Percentiles rank a stretch among this genome's conserved stretches.
phyloP scores from a whole-genome alignment of 371 early-diverging fungal species.

The Mortierella sp. region DNA sequence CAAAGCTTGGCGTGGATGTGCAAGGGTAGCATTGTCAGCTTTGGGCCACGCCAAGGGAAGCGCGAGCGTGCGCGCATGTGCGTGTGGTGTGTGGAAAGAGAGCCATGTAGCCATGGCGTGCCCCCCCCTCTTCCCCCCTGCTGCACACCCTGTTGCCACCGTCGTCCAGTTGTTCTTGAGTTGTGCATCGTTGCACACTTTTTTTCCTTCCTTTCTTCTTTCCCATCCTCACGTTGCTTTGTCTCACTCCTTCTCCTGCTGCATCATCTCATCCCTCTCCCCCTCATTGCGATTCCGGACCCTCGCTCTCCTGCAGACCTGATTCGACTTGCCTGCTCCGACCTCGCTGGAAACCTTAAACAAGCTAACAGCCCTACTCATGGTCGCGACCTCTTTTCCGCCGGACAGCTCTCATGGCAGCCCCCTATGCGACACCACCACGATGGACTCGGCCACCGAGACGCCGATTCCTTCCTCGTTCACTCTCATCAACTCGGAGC shows the following conservation, averaged over 20 bases:
- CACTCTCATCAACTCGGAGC: slow-evolving; percentile 42
- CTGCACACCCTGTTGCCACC: too few species aligned
- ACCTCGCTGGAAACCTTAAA: slow-evolving; percentile 3
- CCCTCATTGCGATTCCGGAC: not conserved
- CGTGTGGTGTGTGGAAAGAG: too few species aligned
- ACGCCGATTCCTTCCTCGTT: slow-evolving; percentile 8
- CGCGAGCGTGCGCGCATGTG: too few species aligned
- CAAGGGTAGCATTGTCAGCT: too few species aligned
- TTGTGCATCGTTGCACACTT: not conserved
- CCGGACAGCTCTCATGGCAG: slow-evolving; percentile 1
- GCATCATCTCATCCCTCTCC: not conserved
- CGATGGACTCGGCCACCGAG: slow-evolving; percentile 6
- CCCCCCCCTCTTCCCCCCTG: too few species aligned
- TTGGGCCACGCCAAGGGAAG: too few species aligned
- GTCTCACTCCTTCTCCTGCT: not conserved
- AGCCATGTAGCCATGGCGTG: too few species aligned
- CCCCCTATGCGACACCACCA: not conserved
- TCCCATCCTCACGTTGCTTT: not conserved
- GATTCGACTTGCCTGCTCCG: not conserved
- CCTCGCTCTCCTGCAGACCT: not conserved
- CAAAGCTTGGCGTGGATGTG: too few species aligned
- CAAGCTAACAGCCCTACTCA: not conserved
- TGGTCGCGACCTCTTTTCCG: slow-evolving; percentile 16
- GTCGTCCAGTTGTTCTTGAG: not conserved
- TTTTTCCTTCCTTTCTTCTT: not conserved